A percentile compares a stretch with the other conserved stretches of the same genome.
phyloP scores from a whole-genome alignment of 2,329 filamentous ascomycete genomes.

The Claviceps maximensis region DNA sequence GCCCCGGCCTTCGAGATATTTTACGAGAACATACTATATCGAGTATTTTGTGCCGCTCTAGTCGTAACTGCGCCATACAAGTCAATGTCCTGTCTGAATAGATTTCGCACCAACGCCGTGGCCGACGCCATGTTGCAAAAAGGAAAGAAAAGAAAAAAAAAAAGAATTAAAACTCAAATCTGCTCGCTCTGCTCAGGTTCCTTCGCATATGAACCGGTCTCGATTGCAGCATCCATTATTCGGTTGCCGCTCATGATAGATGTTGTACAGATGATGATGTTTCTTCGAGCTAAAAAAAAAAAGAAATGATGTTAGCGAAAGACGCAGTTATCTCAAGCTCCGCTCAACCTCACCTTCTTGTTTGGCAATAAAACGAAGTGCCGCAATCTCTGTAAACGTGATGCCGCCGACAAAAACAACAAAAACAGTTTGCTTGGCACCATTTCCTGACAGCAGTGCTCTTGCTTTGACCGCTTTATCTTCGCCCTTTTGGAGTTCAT shows the following conservation, averaged over 20 bases:
- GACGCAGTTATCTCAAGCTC: neutral
- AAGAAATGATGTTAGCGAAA: neutral
- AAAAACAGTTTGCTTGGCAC: slow-evolving; percentile 71
- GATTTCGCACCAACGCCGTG: slow-evolving; percentile 1
- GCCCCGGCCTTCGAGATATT: neutral
- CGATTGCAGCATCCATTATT: slow-evolving; percentile 77
- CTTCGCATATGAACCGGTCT: slow-evolving; percentile 46
- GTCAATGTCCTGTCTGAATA: neutral
- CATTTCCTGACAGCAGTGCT: slow-evolving; percentile 67
- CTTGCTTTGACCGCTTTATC: slow-evolving; percentile 85
- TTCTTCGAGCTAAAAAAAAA: slow-evolving; percentile 47
- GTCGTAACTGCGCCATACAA: neutral
- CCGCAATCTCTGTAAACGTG: slow-evolving; percentile 91
- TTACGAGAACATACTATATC: neutral
- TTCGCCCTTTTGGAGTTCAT: slow-evolving; percentile 81
- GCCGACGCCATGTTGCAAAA: neutral
- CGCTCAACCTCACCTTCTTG: slow-evolving; percentile 47
- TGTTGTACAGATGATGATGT: slow-evolving; percentile 86
- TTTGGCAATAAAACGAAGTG: slow-evolving; percentile 75
- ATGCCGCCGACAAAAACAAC: slow-evolving; percentile 98
- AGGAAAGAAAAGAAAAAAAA: neutral
- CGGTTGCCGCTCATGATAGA: slow-evolving; percentile 79
- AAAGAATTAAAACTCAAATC: neutral
- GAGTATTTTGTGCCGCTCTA: neutral
- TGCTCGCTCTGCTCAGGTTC: slow-evolving; percentile 13